Evolutionary conservation across 2,329 filamentous ascomycete species (phyloP), one percentile per base, ranked within the genome.

Genomic region (Elsinoe arachidis): DNA sequence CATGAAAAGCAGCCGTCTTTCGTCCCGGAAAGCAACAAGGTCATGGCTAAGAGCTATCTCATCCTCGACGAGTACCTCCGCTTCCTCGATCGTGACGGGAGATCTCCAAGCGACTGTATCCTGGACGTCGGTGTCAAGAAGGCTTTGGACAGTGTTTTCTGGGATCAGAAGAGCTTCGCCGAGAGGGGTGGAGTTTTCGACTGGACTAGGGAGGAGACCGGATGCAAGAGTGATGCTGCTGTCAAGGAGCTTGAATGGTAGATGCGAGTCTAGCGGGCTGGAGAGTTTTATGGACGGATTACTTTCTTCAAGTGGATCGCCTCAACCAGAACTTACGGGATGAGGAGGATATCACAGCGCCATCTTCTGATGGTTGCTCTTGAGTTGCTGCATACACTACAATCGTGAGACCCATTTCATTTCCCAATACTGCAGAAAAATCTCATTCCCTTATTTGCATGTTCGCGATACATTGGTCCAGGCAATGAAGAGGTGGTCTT

Each of bases 41-140:
- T 77, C 19, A 82, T 82, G 78, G 74, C 71, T 1, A 73, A 68
- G 34, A 76, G 72, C 54, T 80, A 80, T 63, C 68, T 81, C 14
- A 70, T 81, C 34, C 59, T 80, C 21, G 78, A 81, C 59, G 78
- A 80, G 67, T 75, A 73, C 58, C 64, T 80, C 64, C 68, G 77
- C 41, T 80, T 80, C 62, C 63, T 80, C 21, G 76, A 79, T 60
- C 74, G 74, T 58, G 64, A 61, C 15, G 63, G 63, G 1, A 55
- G 63, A 2, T 64, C 61, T 39, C 66, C 69, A 26, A 70, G 69
- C 6, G 60, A 63, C 44, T 65, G 65, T 5, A 74, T 78, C 51
- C 64, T 80, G 49, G 70, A 78, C 1, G 72, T 79, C 14, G 77
- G 76, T 1, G 77, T 80, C 5, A 58, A 70, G 57, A 65, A 67